Base-by-base conservation (phyloP, 2,329 filamentous ascomycete genomes). In the Penicillium sp. region DNA sequence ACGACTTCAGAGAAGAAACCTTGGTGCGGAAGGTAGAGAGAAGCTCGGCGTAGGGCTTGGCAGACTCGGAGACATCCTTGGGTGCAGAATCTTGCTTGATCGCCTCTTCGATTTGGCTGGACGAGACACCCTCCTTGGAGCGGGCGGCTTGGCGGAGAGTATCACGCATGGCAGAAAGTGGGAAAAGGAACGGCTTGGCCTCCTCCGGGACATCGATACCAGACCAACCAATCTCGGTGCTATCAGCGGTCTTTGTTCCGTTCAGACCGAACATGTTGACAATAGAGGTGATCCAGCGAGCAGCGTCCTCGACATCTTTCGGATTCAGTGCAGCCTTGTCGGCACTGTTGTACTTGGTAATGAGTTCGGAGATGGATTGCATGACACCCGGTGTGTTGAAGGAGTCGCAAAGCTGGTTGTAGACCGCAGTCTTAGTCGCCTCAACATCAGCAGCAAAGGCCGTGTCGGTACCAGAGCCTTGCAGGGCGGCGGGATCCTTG, bases 331-430 rank as follows among this genome's bases (percentile, higher is more conserved):
- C 63, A 6, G 74, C 68, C 47, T 76, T 76, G 48, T 76, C 70
- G 15, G 75, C 72, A 24, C 75, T 77, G 72, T 96, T 96, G 66
- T 87, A 88, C 39, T 88, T 84, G 44, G 85, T 87, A 56, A 96
- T 86, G 23, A 96, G 76, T 51, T 89, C 85, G 2, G 85, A 84
- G 43, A 96, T 86, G n/a, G 85, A 76, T 45, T 83, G 81, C 87
- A 96, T 90, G 5, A 86, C 90, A 46, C 79, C 77, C 1, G 89
- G 85, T 0, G 92, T 96, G 71, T 96, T 88, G 70, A 96, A 95
- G 0, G 91, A 96, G 73, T 95, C 90, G 61, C 81, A 81, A 15
- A 96, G 79, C 1, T 88, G 87, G 39, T 77, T 75, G 63, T 87
- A 75, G n/a, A 87, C 73, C n/a, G 79, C 76, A 21, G 73, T 65